These are phyloP conservation scores for Trichoderma lentiforme DNA, from an alignment of 2,329 filamentous ascomycete genomes.

Conservation along the genomic window DNA sequence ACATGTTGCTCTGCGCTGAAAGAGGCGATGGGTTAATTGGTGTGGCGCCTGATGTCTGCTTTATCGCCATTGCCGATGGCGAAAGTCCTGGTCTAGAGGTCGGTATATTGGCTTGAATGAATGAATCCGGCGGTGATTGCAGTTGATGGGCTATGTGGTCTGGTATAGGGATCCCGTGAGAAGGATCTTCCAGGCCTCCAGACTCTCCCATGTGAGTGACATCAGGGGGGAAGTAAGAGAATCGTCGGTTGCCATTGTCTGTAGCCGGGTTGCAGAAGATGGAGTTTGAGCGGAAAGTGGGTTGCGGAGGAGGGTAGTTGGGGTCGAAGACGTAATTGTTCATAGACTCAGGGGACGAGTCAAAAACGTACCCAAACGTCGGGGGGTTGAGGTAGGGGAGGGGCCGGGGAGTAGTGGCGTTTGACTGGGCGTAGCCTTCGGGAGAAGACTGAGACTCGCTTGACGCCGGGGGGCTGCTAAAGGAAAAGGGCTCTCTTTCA, in stretches of 20 bases:
- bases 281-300: slow-evolving; percentile 62
- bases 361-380: slow-evolving; percentile 58
- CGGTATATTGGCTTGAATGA: slow-evolving; percentile 31
- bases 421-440: slow-evolving; percentile 27
- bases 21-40: slow-evolving; percentile 28
- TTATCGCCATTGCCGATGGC: slow-evolving; percentile 36
- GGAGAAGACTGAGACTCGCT: slow-evolving; percentile 33
- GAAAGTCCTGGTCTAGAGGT: slow-evolving; percentile 36
- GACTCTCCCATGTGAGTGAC: slow-evolving; percentile 35
- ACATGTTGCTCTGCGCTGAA: slow-evolving; percentile 31
- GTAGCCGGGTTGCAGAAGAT: slow-evolving; percentile 60
- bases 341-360: slow-evolving; percentile 53
- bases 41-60: slow-evolving; percentile 29
- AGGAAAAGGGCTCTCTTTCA: slow-evolving; percentile 29
- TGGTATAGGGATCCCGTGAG: slow-evolving; percentile 30
- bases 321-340: slow-evolving; percentile 44
- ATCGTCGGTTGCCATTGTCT: slow-evolving; percentile 53
- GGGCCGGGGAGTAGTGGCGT: slow-evolving; percentile 33
- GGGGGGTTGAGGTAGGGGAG: slow-evolving; percentile 46
- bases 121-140: slow-evolving; percentile 45
- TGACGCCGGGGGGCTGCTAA: slow-evolving; percentile 34
- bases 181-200: slow-evolving; percentile 33
- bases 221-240: slow-evolving; percentile 64
- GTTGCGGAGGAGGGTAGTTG: slow-evolving; percentile 44
- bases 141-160: slow-evolving; percentile 34